Evolutionary conservation across 371 early-diverging fungal species (phyloP).

Genomic region (Mucor velutinosus): DNA sequence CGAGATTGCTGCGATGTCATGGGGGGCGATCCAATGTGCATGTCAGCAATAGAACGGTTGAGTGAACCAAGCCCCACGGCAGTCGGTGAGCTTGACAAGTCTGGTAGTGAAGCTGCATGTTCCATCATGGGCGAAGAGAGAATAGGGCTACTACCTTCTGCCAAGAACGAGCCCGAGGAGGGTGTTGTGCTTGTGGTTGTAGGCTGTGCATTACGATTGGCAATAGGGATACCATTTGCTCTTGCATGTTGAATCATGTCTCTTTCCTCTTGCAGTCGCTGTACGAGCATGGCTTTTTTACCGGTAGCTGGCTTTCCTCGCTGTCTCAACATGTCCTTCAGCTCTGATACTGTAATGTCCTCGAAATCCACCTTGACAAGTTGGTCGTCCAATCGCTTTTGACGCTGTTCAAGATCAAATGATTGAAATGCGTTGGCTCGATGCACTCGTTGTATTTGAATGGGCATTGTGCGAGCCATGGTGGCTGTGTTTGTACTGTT

Average conservation of each 20-base stretch:
- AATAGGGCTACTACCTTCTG: neutral
- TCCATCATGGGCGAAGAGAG: slow-evolving; percentile 18
- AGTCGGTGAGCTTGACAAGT: slow-evolving; percentile 17
- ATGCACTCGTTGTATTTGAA: slow-evolving; percentile 42
- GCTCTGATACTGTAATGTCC: slow-evolving; percentile 76
- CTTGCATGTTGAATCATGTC: slow-evolving; percentile 24
- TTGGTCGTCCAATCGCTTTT: slow-evolving; percentile 60
- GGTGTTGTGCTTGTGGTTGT: neutral
- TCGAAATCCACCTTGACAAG: slow-evolving; percentile 71
- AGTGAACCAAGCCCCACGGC: slow-evolving; percentile 16
- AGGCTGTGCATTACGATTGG: slow-evolving; percentile 12
- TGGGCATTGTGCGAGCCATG: slow-evolving; percentile 36
- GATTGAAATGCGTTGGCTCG: slow-evolving; percentile 26
- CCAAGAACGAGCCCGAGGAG: neutral
- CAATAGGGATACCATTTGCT: slow-evolving; percentile 17
- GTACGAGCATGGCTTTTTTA: slow-evolving; percentile 67
- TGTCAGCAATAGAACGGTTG: slow-evolving; percentile 29
- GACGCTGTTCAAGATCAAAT: slow-evolving; percentile 49
- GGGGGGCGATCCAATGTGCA: slow-evolving; percentile 37
- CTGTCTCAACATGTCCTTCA: slow-evolving; percentile 74
- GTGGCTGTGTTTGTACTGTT: slow-evolving; percentile 21
- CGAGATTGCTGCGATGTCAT: slow-evolving; percentile 14
- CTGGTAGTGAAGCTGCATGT: slow-evolving; percentile 31
- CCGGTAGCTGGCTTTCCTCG: slow-evolving; percentile 73
- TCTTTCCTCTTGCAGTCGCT: slow-evolving; percentile 61